Base-by-base conservation (phyloP, 1,284 basidiomycete species). In the Cutaneotrichosporon sp. region DNA sequence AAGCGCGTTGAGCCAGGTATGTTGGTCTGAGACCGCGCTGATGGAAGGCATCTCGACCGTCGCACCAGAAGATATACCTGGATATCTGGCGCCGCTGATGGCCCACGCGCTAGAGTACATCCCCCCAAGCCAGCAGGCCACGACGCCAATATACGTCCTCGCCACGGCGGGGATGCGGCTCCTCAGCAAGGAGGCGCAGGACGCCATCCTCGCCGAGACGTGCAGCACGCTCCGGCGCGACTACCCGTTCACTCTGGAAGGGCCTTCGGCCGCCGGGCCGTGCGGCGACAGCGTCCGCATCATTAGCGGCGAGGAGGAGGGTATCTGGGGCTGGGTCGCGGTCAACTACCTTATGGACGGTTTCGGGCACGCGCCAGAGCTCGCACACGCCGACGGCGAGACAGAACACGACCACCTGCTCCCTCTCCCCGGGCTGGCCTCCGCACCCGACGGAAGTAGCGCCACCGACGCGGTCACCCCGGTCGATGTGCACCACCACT, bases 331-430 rank as follows among this genome's bases (percentile, higher is more conserved):
- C 2, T 99, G 97, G 97, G 92, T 99, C 59, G 92, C 95, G 0
- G 92, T 98, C 74, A 99, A 99, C 79, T 99, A 99, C 77, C 87
- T 99, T 47, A 97, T 98, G 93, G 92, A 99, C 74, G 95, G 95
- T 2, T 99, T 99, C 75, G 86, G 86, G 16, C 82, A 85, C 52
- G 76, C 76, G 1, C 76, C 75, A 11, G 64, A 68, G 34, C 51
- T 60, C 0, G 9, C 34, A 47, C 56, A 67, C 56, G 20, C 56
- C 13, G 38, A 38, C 4, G 47, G 57, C 6, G 9, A 50, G 22
- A 36, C 22, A 1, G 60, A 49, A 3, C 66, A 69, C 20, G 82
- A 81, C 67, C 60, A 68, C 14, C 65, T 78, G 2, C 54, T 78
- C n/a, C 75, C 76, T 1, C 65, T 78, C 0, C 69, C 75, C 18